Base-by-base conservation (phyloP, 192 early-diverging fungal genomes). In the Entomortierella chlamydospora region DNA sequence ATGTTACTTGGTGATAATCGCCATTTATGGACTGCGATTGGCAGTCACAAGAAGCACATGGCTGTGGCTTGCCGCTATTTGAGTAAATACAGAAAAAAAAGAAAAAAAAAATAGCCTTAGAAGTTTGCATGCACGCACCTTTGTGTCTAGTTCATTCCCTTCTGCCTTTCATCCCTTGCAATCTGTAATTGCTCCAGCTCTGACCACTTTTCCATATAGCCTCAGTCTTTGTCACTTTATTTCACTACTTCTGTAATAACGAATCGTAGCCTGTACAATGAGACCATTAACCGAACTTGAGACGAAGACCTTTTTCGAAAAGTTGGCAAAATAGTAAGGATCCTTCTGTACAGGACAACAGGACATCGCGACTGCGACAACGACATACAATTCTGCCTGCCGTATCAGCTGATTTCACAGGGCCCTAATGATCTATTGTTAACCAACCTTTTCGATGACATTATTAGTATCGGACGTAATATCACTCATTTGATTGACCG, bases 281-380 rank as follows among this genome's bases (percentile, higher is more conserved):
- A 89, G 98, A 55, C 98, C 97, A 8, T 86, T 99, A 45, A 99
- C 98, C 51, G 94, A 97, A 81, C 93, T 97, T 83, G 98, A 99
- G 83, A 97, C 97, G 56, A 96, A 97, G 83, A 94, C 94, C 25
- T 87, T 99, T 64, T 99, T 99, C 78, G 93, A 97, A 73, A 99
- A 99, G 86, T 90, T 99, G 61, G 91, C 98, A 39, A 97, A 98
- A 90, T 98, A 98, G 93, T 94, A 87, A 59, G 87, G 34, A 37
- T 4, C 10, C 34, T 37, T 37, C n/a, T n/a, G n/a, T n/a, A n/a
- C n/a, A n/a, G n/a, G n/a, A n/a, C n/a, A n/a, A n/a, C n/a, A n/a
- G n/a, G n/a, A n/a, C n/a, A n/a, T n/a, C n/a, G n/a, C n/a, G n/a
- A n/a, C n/a, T n/a, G n/a, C n/a, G n/a, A n/a, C n/a, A n/a, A n/a